Percentiles rank a stretch among this genome's conserved stretches.
phyloP scores from a whole-genome alignment of 805 yeast species.

The Candida cerambycidarum region DNA sequence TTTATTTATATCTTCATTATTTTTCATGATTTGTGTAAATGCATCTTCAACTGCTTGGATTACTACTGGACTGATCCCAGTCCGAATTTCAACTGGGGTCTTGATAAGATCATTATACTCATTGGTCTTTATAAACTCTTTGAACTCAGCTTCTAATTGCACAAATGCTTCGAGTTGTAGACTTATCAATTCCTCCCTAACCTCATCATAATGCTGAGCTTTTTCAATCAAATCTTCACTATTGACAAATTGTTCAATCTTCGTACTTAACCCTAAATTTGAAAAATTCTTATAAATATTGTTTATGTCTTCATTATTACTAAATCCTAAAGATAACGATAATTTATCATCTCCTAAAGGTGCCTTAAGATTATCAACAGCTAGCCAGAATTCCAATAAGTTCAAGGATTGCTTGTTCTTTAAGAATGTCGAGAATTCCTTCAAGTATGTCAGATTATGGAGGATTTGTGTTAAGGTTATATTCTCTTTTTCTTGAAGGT shows the following conservation, averaged over 20 bases:
- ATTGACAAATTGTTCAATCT: constrained; percentile 27
- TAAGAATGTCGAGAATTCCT: constrained; percentile 24
- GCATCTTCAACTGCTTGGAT: constrained; percentile 68
- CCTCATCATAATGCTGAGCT: constrained; percentile 42
- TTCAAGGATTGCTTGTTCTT: constrained; percentile 13
- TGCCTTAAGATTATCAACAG: constrained; percentile 65
- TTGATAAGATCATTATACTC: constrained; percentile 7
- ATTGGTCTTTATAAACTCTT: constrained; percentile 10
- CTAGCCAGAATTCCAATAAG: constrained; percentile 62
- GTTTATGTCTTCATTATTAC: constrained; percentile 53
- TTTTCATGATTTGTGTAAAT: constrained; percentile 54
- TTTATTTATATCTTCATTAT: constrained; percentile 9
- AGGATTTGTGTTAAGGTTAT: constrained; percentile 44
- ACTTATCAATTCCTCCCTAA: constrained; percentile 58
- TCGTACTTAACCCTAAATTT: constrained; percentile 17
- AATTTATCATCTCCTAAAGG: constrained; percentile 57
- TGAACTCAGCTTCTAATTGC: constrained; percentile 44
- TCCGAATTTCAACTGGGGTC: background rate
- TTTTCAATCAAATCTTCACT: constrained; percentile 14
- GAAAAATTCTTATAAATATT: constrained; percentile 28
- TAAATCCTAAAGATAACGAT: constrained; percentile 39
- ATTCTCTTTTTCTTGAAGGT: constrained; percentile 17
- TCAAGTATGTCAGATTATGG: constrained; percentile 45
- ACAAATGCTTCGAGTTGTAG: constrained; percentile 56
- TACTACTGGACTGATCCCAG: constrained; percentile 28